Base-by-base conservation (phyloP, 1,284 basidiomycete genomes). In the Cerrena zonata region DNA sequence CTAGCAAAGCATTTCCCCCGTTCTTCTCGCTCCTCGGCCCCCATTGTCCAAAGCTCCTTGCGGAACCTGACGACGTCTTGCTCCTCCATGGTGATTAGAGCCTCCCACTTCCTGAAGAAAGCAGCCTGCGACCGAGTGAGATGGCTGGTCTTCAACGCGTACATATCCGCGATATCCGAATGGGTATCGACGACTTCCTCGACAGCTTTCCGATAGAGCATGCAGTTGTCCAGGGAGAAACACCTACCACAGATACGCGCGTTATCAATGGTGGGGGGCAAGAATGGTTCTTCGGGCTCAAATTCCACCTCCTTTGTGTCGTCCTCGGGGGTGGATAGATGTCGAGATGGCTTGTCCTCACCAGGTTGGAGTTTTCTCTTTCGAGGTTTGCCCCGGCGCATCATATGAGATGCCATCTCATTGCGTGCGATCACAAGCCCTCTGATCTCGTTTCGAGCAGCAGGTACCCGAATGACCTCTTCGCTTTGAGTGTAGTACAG, bases 401-500 rank as follows among this genome's bases (percentile, higher is more conserved):
- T 80, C 69, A 91, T 81, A 65, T 86, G 92, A 3, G 75, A 74
- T 0, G 92, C 93, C 62, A 99, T 76, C 62, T 90, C 86, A 63
- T 99, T 99, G 54, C 95, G 76, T 4, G 82, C 82, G 19, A 82
- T 74, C 21, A 99, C 75, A 43, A 99, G 75, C 0, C 84, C 90
- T 34, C 91, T 78, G 23, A 99, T 69, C 66, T 99, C 95, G 62
- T 92, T 91, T 45, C 83, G 71, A 3, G 80, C 78, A 15, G 82
- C 78, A 45, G 86, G 85, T 5, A 94, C 93, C 27, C 81, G 77
- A n/a, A 91, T 82, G 48, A 97, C 82, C 53, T 91, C 84, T 58
- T 94, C 88, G 50, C 80, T 84, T 63, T 95, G 92, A 0, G 94
- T 95, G 65, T 99, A 99, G 65, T 93, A 97, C 24, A 99, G 75